A percentile compares a stretch with the other conserved stretches of the same genome.
Evolutionary conservation across 106 monocot species (phyloP).

Genomic region (Acanthochlamys bracteata): DNA sequence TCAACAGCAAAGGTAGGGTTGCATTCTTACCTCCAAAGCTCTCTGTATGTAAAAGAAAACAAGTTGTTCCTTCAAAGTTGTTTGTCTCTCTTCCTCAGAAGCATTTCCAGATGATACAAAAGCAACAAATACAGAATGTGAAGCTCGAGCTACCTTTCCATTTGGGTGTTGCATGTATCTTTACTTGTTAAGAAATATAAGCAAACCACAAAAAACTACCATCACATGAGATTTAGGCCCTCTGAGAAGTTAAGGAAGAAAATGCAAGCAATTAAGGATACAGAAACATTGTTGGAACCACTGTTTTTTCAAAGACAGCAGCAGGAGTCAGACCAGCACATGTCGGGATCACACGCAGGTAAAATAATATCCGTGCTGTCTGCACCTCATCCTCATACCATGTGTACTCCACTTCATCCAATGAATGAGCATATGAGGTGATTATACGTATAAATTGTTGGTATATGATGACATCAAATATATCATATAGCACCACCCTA

Average conservation of each 20-base stretch:
- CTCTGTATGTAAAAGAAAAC: conserved; percentile 82
- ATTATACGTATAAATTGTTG: no score
- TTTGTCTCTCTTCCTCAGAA: conserved; percentile 36
- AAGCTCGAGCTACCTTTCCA: conserved; percentile 81
- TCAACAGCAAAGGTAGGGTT: background rate
- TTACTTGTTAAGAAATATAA: conserved; percentile 20
- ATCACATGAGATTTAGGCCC: background rate
- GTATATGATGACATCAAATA: no score
- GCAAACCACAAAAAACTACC: background rate
- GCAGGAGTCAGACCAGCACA: conserved; percentile 51
- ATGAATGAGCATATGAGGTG: background rate
- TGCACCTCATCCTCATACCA: conserved; percentile 90
- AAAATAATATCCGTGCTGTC: conserved; percentile 81
- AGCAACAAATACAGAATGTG: conserved; percentile 87
- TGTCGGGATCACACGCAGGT: conserved; percentile 75
- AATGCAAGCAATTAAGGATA: conserved; percentile 50
- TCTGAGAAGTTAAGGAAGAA: no score
- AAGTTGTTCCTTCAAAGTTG: conserved; percentile 68
- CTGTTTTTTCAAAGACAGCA: conserved; percentile 40
- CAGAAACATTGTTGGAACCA: conserved; percentile 83
- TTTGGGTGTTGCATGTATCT: conserved; percentile 85
- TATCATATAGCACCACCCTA: no score
- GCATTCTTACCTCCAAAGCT: conserved; percentile 58
- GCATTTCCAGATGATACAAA: conserved; percentile 70
- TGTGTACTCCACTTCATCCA: conserved; percentile 38